A percentile compares a stretch with the other conserved stretches of the same genome.
Evolutionary conservation across 495 filamentous ascomycete species (phyloP).

Genomic region (Neurospora hispaniola): DNA sequence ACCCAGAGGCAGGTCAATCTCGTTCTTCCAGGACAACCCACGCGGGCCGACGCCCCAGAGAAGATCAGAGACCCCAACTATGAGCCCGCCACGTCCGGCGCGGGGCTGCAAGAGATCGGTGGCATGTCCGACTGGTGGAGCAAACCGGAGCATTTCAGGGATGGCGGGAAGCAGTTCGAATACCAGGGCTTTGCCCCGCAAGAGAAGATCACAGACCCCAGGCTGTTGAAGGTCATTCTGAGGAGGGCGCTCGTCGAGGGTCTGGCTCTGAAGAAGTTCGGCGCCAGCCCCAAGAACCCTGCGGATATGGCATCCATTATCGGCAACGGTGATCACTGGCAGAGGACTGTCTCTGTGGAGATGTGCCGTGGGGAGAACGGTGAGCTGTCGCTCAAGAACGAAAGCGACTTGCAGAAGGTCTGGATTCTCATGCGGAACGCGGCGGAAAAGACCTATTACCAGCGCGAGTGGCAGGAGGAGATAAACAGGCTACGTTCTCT

Average conservation of each 20-base stretch:
- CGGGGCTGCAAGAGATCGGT: slow-evolving; percentile 49
- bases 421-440: slow-evolving; percentile 1
- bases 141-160: slow-evolving; percentile 29
- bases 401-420: slow-evolving; percentile 1
- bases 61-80: slow-evolving; percentile 38
- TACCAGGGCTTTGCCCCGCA: slow-evolving; percentile 31
- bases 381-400: slow-evolving; percentile 12
- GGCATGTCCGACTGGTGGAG: slow-evolving; percentile 41
- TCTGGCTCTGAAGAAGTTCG: slow-evolving; percentile 36
- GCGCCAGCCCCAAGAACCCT: slow-evolving; percentile 15
- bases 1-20: slow-evolving; percentile 9
- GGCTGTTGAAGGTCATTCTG: slow-evolving; percentile 34
- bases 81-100: slow-evolving; percentile 44
- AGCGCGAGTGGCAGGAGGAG: neutral
- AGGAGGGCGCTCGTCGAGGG: slow-evolving; percentile 54
- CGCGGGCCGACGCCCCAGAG: slow-evolving; percentile 3
- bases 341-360: slow-evolving; percentile 8
- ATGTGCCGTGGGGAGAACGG: slow-evolving; percentile 13
- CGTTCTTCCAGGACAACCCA: slow-evolving; percentile 10
- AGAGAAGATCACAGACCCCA: slow-evolving; percentile 27
- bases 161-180: slow-evolving; percentile 10
- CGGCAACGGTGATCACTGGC: neutral
- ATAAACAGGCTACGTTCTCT: neutral
- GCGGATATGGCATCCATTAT: slow-evolving; percentile 4
- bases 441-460: neutral